phyloP scores from a whole-genome alignment of 805 yeast genomes.

The Metschnikowia koreensis region DNA sequence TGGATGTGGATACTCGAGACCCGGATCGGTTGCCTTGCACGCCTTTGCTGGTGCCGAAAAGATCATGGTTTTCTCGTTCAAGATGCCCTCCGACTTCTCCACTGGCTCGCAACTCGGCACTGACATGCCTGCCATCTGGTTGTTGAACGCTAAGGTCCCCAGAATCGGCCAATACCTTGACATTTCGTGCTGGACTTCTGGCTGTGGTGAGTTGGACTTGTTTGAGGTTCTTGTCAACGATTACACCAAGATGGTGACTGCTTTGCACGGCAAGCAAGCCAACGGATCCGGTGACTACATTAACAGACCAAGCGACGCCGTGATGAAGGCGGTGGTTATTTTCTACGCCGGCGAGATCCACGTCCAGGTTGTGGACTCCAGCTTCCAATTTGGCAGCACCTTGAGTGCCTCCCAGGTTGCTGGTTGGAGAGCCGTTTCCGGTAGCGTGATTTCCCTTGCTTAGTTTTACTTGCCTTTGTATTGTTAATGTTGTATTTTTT shows the following conservation, averaged over 20 bases:
- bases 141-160: constrained; percentile 92
- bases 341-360: constrained; percentile 59
- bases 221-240: constrained; percentile 85
- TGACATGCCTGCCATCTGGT: constrained; percentile 99
- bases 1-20: constrained; percentile 84
- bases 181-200: constrained; percentile 96
- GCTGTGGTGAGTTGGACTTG: constrained; percentile 97
- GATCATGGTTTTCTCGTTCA: constrained; percentile 89
- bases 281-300: constrained; percentile 88
- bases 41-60: constrained; percentile 86
- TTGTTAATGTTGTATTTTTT: not conserved
- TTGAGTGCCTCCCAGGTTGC: constrained; percentile 46
- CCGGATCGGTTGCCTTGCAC: constrained; percentile 86
- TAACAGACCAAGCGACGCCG: constrained; percentile 71
- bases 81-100: constrained; percentile 72
- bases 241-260: constrained; percentile 62
- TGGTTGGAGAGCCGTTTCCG: constrained; percentile 55
- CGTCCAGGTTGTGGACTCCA: constrained; percentile 60
- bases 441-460: constrained; percentile 43
- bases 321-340: constrained; percentile 88
- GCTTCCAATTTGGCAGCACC: constrained; percentile 49
- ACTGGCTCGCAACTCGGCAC: constrained; percentile 17
- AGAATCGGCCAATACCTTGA: constrained; percentile 86
- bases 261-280: constrained; percentile 76
- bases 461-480: constrained; percentile 11